Conservation (phyloP, 2,329 filamentous ascomycete genomes). For the Colletotrichum graminicola region DNA sequence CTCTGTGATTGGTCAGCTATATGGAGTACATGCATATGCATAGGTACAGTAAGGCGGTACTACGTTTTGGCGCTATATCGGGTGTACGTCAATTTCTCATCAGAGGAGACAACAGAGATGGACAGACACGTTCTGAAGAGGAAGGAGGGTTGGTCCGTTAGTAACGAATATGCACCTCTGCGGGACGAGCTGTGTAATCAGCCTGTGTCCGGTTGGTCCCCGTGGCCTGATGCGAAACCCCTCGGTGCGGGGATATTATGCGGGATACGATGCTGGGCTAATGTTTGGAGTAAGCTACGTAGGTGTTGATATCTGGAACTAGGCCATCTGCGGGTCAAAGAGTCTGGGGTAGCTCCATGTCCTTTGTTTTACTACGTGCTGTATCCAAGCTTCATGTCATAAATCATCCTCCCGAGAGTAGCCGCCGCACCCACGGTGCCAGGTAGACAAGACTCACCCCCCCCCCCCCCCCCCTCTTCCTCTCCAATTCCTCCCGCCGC, state of each 20-base stretch:
- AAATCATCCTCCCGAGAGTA: constrained; percentile 20
- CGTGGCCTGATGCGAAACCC: constrained; percentile 34
- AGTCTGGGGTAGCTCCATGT: constrained; percentile 12
- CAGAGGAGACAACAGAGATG: too few relatives aligned
- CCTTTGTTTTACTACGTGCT: not conserved
- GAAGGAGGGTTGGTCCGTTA: not conserved
- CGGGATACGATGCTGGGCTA: not conserved
- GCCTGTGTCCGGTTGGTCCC: constrained; percentile 33
- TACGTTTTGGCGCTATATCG: too few relatives aligned
- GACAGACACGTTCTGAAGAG: too few relatives aligned
- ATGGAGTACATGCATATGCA: not conserved
- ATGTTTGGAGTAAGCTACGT: constrained; percentile 18
- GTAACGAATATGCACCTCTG: not conserved
- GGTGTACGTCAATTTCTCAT: too few relatives aligned
- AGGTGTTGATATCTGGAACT: too few relatives aligned
- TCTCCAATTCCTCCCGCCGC: not conserved
- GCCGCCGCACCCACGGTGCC: constrained; percentile 5
- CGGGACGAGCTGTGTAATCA: constrained; percentile 18
- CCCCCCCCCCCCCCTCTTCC: too few relatives aligned
- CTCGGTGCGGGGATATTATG: not conserved
- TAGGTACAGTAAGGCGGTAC: not conserved
- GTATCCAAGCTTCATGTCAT: not conserved
- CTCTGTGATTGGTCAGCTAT: not conserved
- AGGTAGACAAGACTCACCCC: not conserved
- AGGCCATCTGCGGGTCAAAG: constrained; percentile 15